Evolutionary conservation across 305 asterid species (phyloP).

Genomic region (Andrographis paniculata): DNA sequence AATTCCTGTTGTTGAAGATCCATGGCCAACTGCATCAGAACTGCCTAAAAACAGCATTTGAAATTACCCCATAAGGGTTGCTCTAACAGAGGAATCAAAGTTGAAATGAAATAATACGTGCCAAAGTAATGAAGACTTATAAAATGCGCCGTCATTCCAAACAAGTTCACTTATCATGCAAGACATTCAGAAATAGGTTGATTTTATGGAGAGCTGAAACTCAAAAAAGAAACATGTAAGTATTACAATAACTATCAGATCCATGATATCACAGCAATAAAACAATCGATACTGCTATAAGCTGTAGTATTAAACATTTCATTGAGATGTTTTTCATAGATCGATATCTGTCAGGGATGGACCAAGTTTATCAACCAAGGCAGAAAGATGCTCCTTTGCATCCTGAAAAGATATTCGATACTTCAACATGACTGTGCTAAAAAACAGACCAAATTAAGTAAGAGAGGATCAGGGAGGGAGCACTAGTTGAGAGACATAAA

Average conservation of each 20-base stretch:
- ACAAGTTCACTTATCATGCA: too few species aligned
- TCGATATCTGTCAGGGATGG: constrained; percentile 80
- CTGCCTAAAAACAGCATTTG: too few species aligned
- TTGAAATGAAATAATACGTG: too few species aligned
- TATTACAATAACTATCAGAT: constrained; percentile 14
- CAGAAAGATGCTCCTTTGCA: constrained; percentile 97
- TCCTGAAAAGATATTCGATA: constrained; percentile 53
- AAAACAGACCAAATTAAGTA: constrained; percentile 6
- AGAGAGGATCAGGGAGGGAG: constrained; percentile 3
- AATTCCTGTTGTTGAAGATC: too few species aligned
- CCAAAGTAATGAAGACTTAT: too few species aligned
- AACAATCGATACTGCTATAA: not conserved
- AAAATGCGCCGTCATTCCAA: too few species aligned
- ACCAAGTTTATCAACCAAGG: constrained; percentile 97
- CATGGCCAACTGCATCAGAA: too few species aligned
- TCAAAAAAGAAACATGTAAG: constrained; percentile 22
- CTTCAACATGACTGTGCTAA: constrained; percentile 16
- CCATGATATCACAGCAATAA: constrained; percentile 11
- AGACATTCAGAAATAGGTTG: too few species aligned
- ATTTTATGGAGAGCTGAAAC: constrained; percentile 70
- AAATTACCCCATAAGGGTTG: too few species aligned
- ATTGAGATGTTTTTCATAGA: constrained; percentile 41
- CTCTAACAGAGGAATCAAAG: too few species aligned
- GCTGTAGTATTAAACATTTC: not conserved
- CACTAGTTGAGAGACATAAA: not conserved